Conservation (phyloP, 495 filamentous ascomycete genomes). For the Talaromyces wortmannii region DNA sequence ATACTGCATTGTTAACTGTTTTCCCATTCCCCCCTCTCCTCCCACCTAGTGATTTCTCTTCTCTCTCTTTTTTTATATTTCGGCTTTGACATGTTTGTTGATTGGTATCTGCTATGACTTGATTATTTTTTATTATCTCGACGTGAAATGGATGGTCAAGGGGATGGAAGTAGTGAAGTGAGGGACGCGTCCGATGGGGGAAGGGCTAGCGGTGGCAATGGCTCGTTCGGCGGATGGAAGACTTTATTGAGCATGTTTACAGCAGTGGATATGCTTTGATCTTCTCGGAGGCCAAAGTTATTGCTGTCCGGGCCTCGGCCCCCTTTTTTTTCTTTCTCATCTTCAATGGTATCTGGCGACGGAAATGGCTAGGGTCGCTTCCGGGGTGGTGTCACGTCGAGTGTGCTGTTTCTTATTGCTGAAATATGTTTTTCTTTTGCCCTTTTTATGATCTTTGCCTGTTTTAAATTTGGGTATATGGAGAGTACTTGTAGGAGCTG, state of each 20-base stretch:
- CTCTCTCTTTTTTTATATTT: not conserved
- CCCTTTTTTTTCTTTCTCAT: not conserved
- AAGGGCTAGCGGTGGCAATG: not conserved
- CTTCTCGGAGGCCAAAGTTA: not conserved
- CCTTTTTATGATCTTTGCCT: conserved; percentile 6
- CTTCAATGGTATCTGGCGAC: conserved; percentile 31
- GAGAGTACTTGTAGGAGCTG: not conserved
- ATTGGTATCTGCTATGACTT: not conserved
- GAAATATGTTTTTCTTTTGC: not conserved
- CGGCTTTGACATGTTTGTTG: not conserved
- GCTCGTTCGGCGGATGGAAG: not conserved
- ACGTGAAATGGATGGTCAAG: conserved; percentile 3
- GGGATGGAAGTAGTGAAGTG: conserved; percentile 1
- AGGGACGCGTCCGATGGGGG: not conserved
- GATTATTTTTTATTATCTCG: conserved; percentile 6
- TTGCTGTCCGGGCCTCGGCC: not conserved
- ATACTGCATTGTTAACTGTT: not conserved
- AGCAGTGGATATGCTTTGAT: not conserved
- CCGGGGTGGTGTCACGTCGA: conserved; percentile 45
- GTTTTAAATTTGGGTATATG: not conserved
- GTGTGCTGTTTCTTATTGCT: conserved; percentile 16
- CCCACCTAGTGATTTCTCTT: not conserved
- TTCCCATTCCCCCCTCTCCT: not conserved
- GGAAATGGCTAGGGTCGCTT: conserved; percentile 47
- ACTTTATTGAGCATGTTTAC: not conserved